Evolutionary conservation across 2,329 filamentous ascomycete species (phyloP), one percentile per base, ranked within the genome.

Genomic region (Claviceps arundinis): DNA sequence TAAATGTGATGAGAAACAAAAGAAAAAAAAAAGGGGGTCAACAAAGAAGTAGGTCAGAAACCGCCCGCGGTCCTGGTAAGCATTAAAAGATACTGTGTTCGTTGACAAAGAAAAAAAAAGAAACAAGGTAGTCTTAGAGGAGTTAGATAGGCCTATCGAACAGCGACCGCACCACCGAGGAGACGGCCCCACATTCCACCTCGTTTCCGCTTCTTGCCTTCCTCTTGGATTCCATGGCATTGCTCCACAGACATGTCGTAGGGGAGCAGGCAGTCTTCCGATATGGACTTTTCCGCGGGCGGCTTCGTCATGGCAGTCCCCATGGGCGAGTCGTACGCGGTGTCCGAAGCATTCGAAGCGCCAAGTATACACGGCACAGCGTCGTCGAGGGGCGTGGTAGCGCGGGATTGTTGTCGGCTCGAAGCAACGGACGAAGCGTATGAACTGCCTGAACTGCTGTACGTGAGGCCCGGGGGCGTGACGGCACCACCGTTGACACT

Each of bases 231-330:
- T 52, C 73, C 70, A 55, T 71, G 70, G 54, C 78, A 70, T 54
- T 79, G 73, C 26, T 80, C 75, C 37, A 67, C 60, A 55, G 71
- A 72, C 58, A 79, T 76, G 65, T 80, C 77, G 63, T 79, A 80
- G 5, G 77, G 74, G 4, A 80, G 72, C 56, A 74, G 64, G 50
- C 64, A 61, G 22, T 59, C 58, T 56, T 60, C 59, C 22, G 64
- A 11, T 26, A 37, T 60, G 17, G 62, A 14, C 1, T 37, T 44
- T 14, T 47, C 60, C 42, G 56, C 59, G 34, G 60, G 59, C 30
- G 62, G 59, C 60, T 70, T 71, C 55, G 67, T 63, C 51, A 72
- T 58, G 46, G 73, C 63, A 47, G 76, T 64, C 60, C 76, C 68
- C 37, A 75, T 67, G 0, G 74, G 74, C 43, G 75, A 75, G 54